phyloP scores from a whole-genome alignment of 2,329 filamentous ascomycete species.

The Aspergillus japonicus region DNA sequence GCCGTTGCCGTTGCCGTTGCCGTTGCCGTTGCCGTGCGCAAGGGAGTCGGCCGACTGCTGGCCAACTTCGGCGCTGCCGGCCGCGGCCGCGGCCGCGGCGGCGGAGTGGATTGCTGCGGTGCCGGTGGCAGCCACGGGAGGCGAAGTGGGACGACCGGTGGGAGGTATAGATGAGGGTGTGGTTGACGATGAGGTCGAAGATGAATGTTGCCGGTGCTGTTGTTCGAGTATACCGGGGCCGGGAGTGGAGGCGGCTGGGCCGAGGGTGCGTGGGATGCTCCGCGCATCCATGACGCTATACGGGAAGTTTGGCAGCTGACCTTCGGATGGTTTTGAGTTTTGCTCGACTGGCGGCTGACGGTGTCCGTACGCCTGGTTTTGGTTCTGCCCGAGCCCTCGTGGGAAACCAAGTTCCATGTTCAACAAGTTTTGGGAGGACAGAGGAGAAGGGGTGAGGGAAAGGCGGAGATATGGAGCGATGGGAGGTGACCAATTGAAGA shows the following conservation, averaged over 20 bases:
- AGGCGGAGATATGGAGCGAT: not conserved
- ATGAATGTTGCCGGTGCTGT: not conserved
- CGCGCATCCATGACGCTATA: conserved; percentile 6
- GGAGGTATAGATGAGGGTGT: not conserved
- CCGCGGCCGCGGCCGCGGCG: not conserved
- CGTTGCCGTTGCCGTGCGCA: not conserved
- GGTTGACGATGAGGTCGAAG: not conserved
- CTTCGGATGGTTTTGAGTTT: conserved; percentile 2
- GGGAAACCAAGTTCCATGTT: not conserved
- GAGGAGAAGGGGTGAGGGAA: not conserved
- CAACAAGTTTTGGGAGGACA: not conserved
- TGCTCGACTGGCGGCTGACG: not conserved
- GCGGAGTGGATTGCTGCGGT: not conserved
- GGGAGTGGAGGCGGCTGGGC: not conserved
- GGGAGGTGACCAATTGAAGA: no score
- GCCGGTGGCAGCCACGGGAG: not conserved
- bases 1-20: not conserved
- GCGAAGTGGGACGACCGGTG: not conserved
- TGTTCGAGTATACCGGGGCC: not conserved
- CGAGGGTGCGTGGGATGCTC: conserved; percentile 2
- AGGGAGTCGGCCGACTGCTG: not conserved
- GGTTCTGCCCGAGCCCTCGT: not conserved
- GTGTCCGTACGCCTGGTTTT: not conserved
- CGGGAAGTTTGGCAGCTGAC: not conserved
- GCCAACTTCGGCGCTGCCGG: not conserved